Base-by-base conservation (phyloP, 805 yeast genomes). In the Ogataea populi-albae region DNA sequence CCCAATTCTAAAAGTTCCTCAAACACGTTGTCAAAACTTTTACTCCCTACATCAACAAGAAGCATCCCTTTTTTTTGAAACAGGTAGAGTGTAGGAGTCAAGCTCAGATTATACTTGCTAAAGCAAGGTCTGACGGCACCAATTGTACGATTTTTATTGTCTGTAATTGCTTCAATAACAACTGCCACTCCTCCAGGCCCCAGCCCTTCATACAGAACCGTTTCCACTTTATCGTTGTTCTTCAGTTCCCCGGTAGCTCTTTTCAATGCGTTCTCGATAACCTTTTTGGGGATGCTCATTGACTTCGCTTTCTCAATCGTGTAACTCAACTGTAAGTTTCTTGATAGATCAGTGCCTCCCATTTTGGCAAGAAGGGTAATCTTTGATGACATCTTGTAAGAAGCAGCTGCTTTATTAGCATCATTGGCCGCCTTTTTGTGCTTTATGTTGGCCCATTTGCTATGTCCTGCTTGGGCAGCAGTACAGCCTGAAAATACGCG, bases 381-480 rank as follows among this genome's bases (percentile, higher is more conserved):
- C 50, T 78, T 73, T 29, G 77, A 73, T 5, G 96, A 82, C 52
- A 84, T 68, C 47, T 79, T 77, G 49, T 80, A 82, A 4, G 86
- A 79, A 19, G 77, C 68, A 37, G 77, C 73, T 40, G 86, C 81
- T 57, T 77, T 80, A 40, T 73, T 77, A 15, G 87, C 85, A 63
- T 91, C 98, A 53, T 88, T 87, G 45, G 86, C 86, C 37, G 95
- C 95, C 62, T 91, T 91, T 56, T 85, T 93, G 56, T 88, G 97
- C 55, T 88, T 84, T 49, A 93, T 91, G 31, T 85, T 86, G 27
- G 94, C 86, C 98, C 98, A 91, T 61, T 89, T 91, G 23, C 86
- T 82, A 60, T 91, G 98, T 1, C 98, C 98, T 0, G 87, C 79
- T n/a, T 43, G 38, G 1, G 46, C 26, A 1, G 34, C 3, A 2